Conservation (phyloP, 345 rosid species). For the Zanthoxylum bungeanum region DNA sequence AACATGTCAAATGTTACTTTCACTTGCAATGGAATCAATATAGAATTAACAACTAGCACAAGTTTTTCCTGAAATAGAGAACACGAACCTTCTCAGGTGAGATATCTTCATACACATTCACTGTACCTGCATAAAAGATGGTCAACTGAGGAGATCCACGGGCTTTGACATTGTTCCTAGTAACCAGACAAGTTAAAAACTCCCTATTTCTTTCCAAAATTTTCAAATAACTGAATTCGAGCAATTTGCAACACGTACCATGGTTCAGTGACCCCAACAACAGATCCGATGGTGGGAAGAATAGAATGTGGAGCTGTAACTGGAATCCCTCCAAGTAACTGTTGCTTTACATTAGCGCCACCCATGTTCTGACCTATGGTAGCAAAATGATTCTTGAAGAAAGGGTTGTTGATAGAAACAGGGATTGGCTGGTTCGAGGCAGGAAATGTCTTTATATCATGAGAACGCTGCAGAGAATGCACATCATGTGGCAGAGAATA, state of each 20-base stretch:
- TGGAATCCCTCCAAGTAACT: constrained; percentile 48
- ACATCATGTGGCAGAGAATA: constrained; percentile 31
- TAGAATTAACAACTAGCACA: not conserved
- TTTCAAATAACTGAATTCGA: not conserved
- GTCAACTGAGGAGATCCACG: constrained; percentile 61
- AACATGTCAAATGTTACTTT: constrained; percentile 7
- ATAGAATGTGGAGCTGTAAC: constrained; percentile 29
- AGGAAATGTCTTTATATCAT: constrained; percentile 37
- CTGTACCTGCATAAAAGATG: constrained; percentile 75
- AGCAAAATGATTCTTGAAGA: constrained; percentile 32
- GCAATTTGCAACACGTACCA: constrained; percentile 27
- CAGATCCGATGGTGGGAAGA: constrained; percentile 36
- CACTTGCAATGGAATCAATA: not conserved
- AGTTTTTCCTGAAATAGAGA: not conserved
- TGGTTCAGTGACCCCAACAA: constrained; percentile 37
- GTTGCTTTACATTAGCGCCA: constrained; percentile 26
- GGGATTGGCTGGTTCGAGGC: constrained; percentile 25
- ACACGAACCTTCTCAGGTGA: constrained; percentile 67
- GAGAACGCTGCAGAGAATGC: constrained; percentile 21
- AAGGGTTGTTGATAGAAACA: constrained; percentile 28
- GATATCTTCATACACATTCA: constrained; percentile 66
- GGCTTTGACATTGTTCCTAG: constrained; percentile 41
- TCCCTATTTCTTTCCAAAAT: not conserved
- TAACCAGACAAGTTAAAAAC: not conserved
- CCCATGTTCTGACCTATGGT: constrained; percentile 23